Base-by-base conservation (phyloP, 768 basidiomycete species). In the Fomitopsis serialis region DNA sequence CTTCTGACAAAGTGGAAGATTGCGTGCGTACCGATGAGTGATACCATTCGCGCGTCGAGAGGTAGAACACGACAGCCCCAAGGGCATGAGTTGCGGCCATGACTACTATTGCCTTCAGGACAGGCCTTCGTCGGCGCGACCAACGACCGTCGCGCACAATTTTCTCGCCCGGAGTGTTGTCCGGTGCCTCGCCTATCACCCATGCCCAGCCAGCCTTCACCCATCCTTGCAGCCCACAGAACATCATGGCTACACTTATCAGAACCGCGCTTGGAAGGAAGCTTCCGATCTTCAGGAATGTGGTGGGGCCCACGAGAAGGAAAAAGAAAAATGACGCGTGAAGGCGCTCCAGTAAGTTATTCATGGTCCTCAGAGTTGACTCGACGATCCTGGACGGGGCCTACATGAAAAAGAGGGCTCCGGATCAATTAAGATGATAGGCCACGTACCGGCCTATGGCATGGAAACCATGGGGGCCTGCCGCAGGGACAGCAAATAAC, bases 241-340 rank as follows among this genome's bases (percentile, higher is more conserved):
- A 81, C 69, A 96, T 89, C 77, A 97, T 80, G 0, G 85, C 87
- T 12, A 90, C 78, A 35, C 91, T 89, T 51, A 97, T 78, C 2
- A 98, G 66, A 35, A 98, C 78, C 0, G 82, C 90, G 52, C 90
- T 91, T 0, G 96, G 95, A 7, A 99, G 77, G 68, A 92, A 99
- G 61, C 76, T 81, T 2, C 94, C 95, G 25, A 98, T 92, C 65
- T 95, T 90, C 60, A 92, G 78, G 71, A 96, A 97, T 1, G 76
- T 78, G 5, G 70, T 73, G 1, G 83, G 76, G 36, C 73, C 72
- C 13, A 87, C 79, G 54, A 92, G 71, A 56, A 98, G 75, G 71
- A 95, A 98, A 73, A 98, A 94, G 75, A 98, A 98, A 71, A 96
- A 95, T 0, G 96, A 98, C 1, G 95, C 95, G 67, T 99, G 97